Base-by-base conservation (phyloP, 768 basidiomycete species). In the Porphyrellus cyaneotinctus region DNA sequence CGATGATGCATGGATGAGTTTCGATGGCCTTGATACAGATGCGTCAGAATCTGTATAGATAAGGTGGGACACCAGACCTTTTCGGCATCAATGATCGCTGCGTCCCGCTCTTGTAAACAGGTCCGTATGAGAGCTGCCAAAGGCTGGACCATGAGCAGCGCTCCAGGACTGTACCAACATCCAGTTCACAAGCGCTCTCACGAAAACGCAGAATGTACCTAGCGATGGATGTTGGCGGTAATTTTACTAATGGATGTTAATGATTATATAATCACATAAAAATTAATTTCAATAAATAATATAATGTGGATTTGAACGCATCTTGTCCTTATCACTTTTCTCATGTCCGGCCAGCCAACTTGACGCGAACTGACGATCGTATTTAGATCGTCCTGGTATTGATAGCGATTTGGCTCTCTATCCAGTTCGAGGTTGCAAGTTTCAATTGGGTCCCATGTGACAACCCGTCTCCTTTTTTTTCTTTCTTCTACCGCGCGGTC, bases 131-230 rank as follows among this genome's bases (percentile, higher is more conserved):
- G 75, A 39, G 78, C 74, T 52, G 78, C 76, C 58, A 85, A 70
- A 63, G 82, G 80, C 74, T 86, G 82, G 62, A 85, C 75, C 83
- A 85, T 85, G 74, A 70, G 71, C 70, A 67, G 58, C 63, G 59
- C 48, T 24, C 37, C 23, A 36, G 50, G 43, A 44, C 64, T 42
- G 17, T 18, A 58, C 60, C 44, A 11, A 38, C 18, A 43, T 4
- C 33, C 39, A 30, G 43, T 49, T 48, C 24, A 33, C 17, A 35
- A n/a, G 23, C 13, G 20, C 17, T 14, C 15, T 23, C 38, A 23
- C 17, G 14, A 18, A 11, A 24, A 20, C 10, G 36, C 10, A 43
- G 28, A 18, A 59, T 53, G 14, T 42, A 64, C 62, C 59, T 47
- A 15, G 28, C 50, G 54, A 50, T 24, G 51, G 31, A 44, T 50